phyloP scores from a whole-genome alignment of 768 basidiomycete species.

The Exidia glandulosa region DNA sequence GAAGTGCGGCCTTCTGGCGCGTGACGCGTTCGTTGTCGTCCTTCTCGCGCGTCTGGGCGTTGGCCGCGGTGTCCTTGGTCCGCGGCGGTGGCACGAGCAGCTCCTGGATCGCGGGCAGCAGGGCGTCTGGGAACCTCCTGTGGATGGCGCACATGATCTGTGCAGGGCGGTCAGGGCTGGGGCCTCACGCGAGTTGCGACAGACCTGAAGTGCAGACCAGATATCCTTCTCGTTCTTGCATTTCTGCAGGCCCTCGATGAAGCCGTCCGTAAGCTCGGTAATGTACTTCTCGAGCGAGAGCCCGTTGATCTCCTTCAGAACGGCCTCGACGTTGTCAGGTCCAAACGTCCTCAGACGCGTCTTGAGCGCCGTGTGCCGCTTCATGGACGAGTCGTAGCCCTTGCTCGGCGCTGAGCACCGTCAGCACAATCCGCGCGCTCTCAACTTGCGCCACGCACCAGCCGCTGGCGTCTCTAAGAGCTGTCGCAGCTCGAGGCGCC shows the following conservation, averaged over 20 bases:
- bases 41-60: constrained; percentile 76
- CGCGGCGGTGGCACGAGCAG: constrained; percentile 26
- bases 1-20: constrained; percentile 74
- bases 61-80: constrained; percentile 11
- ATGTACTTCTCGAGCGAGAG: constrained; percentile 91
- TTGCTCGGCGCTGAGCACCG: constrained; percentile 48
- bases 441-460: not conserved
- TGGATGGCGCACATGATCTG: constrained; percentile 86
- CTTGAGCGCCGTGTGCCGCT: constrained; percentile 90
- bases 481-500: not conserved
- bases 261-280: constrained; percentile 84
- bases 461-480: not conserved
- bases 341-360: constrained; percentile 86
- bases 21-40: constrained; percentile 72
- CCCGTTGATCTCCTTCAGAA: constrained; percentile 85
- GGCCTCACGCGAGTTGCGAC: constrained; percentile 11
- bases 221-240: constrained; percentile 92
- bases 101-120: constrained; percentile 61
- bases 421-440: not conserved
- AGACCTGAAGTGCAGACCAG: constrained; percentile 85
- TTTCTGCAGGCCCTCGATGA: constrained; percentile 71
- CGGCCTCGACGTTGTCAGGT: constrained; percentile 69
- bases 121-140: constrained; percentile 69
- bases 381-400: constrained; percentile 81
- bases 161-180: not conserved